phyloP scores from a whole-genome alignment of 331 rosid species.

The Malus hybrid region DNA sequence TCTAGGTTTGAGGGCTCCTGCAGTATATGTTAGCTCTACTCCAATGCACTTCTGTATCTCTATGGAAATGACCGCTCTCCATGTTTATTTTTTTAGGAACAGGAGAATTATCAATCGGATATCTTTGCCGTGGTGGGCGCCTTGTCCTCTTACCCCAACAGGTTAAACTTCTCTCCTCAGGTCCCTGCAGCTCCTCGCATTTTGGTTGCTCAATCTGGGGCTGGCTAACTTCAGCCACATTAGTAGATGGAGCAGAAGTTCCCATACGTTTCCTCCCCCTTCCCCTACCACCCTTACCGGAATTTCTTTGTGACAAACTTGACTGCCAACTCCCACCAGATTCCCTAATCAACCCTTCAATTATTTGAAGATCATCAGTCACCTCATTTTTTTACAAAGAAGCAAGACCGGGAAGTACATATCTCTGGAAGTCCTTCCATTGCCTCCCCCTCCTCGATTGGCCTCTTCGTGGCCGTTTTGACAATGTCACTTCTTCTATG shows the following conservation, averaged over 20 bases:
- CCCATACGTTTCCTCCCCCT: conserved; percentile 29
- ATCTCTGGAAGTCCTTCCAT: conserved; percentile 42
- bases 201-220: conserved; percentile 13
- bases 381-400: conserved; percentile 5
- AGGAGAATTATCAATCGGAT: too few relatives aligned
- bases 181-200: conserved; percentile 13
- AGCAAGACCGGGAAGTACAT: conserved; percentile 33
- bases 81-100: conserved; percentile 4
- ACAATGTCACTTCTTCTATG: conserved; percentile 4
- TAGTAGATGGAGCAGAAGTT: conserved; percentile 2
- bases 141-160: too few relatives aligned
- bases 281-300: conserved; percentile 16
- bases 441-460: conserved; percentile 36
- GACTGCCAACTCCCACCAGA: too few relatives aligned
- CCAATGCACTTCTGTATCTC: background rate
- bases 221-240: background rate
- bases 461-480: conserved; percentile 18
- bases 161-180: too few relatives aligned
- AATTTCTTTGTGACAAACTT: conserved; percentile 6
- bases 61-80: background rate
- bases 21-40: background rate
- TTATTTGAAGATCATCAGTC: too few relatives aligned
- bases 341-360: too few relatives aligned
- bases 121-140: too few relatives aligned
- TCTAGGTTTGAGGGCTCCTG: too few relatives aligned